Conservation (phyloP, 495 filamentous ascomycete genomes). For the Aspergillus bertholletiae region DNA sequence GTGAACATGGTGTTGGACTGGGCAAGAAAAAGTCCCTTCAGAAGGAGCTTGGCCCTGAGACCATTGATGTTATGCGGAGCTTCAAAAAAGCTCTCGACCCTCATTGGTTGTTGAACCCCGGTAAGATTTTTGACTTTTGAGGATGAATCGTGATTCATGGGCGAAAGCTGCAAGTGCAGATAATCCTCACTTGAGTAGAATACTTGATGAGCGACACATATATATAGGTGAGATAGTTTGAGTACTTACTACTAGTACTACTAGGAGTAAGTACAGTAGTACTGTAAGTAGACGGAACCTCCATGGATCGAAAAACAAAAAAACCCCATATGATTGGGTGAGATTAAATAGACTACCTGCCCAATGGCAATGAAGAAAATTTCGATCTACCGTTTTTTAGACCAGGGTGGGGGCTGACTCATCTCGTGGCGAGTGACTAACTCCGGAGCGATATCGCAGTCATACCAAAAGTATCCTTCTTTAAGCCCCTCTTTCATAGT, state of each 20-base stretch:
- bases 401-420: conserved; percentile 26
- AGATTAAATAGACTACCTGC: too few relatives aligned
- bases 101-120: conserved; percentile 86
- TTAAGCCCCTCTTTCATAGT: conserved; percentile 10
- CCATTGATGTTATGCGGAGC: conserved; percentile 78
- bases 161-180: too few relatives aligned
- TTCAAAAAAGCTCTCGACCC: conserved; percentile 87
- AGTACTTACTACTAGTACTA: too few relatives aligned
- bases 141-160: conserved; percentile 4
- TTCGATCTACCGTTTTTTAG: conserved; percentile 5
- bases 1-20: conserved; percentile 86
- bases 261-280: too few relatives aligned
- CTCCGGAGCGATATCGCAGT: conserved; percentile 37
- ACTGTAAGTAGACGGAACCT: too few relatives aligned
- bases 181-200: too few relatives aligned
- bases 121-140: conserved; percentile 75
- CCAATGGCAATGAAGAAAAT: not conserved
- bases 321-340: too few relatives aligned
- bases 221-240: too few relatives aligned
- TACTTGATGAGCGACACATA: too few relatives aligned
- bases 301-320: too few relatives aligned
- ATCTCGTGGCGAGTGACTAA: conserved; percentile 31
- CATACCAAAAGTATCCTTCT: conserved; percentile 25
- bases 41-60: conserved; percentile 78
- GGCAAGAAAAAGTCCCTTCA: conserved; percentile 80